Base-by-base conservation (phyloP, 495 filamentous ascomycete species). In the Xylaria castorea region DNA sequence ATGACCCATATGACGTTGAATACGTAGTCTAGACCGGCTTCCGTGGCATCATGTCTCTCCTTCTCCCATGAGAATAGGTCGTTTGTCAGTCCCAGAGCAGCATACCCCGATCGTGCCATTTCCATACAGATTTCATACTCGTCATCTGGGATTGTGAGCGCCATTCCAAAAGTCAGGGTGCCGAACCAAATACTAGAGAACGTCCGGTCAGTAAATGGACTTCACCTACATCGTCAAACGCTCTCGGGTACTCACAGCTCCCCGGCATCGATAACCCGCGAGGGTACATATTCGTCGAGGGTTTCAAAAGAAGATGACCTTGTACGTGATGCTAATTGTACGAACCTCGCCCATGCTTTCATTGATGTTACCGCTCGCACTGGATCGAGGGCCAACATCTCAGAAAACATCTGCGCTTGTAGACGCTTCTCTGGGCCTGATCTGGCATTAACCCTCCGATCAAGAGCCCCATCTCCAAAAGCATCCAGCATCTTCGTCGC, bases 1-100 rank as follows among this genome's bases (percentile, higher is more conserved):
- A 81, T 71, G 42, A 84, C 80, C 76, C 74, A 83, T 34, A 84
- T 75, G 18, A 81, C 81, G 69, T 83, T 83, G 46, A 77, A 70
- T 20, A 83, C 76, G 53, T 75, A 64, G 38, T 60, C 66, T 55
- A 71, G 65, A 25, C 78, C 78, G 7, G 46, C 36, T 22, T 22
- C 58, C 60, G 73, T 68, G 16, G 77, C 74, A 14, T 73, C 75
- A 5, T 76, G 58, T 2, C 53, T 71, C 65, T 82, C 80, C 60
- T 80, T 81, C 20, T 78, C 71, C 73, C 75, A 80, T 16, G 79
- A 80, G 46, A 75, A 78, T 27, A 79, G 69, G 44, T 80, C 81
- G 46, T 83, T 85, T 5, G 75, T 77, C 12, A 85, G 76, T 11
- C 69, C 68, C 20, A 78, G 27, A 32, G 74, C 78, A 5, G 64